Evolutionary conservation across 257 asterid species (phyloP).

Genomic region (Mentha longifolia): DNA sequence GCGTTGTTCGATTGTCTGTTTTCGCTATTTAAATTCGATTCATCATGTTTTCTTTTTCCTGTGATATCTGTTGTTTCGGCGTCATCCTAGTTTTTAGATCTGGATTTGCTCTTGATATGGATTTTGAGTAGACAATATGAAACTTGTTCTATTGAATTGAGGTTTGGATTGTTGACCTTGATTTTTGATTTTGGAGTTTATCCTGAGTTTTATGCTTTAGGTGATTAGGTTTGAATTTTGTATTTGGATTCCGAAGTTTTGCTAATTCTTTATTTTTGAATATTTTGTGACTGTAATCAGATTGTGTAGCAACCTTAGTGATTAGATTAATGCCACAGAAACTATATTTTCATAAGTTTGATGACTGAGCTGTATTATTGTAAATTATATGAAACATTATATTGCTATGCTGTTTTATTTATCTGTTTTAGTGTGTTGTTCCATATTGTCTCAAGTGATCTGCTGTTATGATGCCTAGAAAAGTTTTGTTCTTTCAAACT

Average conservation of each 20-base stretch:
- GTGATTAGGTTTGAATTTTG: not conserved
- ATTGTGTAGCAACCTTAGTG: too few species aligned
- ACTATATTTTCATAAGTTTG: not conserved
- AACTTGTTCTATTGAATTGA: constrained; percentile 1
- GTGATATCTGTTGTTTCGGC: not conserved
- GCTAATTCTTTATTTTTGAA: too few species aligned
- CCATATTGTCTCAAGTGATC: too few species aligned
- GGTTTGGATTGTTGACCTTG: not conserved
- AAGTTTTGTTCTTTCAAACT: too few species aligned
- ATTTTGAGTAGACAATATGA: not conserved
- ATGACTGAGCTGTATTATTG: not conserved
- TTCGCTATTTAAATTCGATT: constrained; percentile 9
- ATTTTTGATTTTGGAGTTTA: not conserved
- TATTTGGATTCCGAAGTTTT: too few species aligned
- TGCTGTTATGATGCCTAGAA: too few species aligned
- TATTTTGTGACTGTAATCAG: not conserved
- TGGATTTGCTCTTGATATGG: not conserved
- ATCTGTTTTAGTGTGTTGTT: too few species aligned
- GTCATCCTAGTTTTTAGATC: constrained; percentile 24
- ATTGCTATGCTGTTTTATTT: too few species aligned
- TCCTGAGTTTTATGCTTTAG: constrained; percentile 7
- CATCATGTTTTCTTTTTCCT: not conserved
- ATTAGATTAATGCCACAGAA: not conserved
- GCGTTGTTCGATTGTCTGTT: not conserved
- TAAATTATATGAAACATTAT: not conserved